Base-by-base conservation (phyloP, 768 basidiomycete species). In the Glaciozyma antarctica region DNA sequence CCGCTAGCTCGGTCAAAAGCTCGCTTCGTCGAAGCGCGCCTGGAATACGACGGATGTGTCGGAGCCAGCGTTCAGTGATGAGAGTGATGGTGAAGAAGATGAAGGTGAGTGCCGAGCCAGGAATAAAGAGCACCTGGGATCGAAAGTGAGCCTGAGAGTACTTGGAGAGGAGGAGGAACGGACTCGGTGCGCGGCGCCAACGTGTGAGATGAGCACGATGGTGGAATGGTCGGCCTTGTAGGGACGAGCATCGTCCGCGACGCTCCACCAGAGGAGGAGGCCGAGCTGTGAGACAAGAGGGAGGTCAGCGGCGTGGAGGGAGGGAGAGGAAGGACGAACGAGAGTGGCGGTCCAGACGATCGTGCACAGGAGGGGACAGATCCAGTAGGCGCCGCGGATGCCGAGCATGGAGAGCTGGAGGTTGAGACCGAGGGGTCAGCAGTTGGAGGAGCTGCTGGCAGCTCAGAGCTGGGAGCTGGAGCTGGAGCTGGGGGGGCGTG, bases 1-100 rank as follows among this genome's bases (percentile, higher is more conserved):
- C 75, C 5, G 76, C 58, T 69, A 76, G 75, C 65, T 78, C 77
- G 63, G 73, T 76, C 38, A 78, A 60, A 48, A 73, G 70, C 63
- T 77, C 77, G 13, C 75, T 56, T 54, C 57, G 65, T n/a, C 73
- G 60, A 0, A 78, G 41, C n/a, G 76, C 71, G 15, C 73, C 73
- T 7, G 78, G 78, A 3, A 79, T 67, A 13, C 78, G 75, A 56
- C 78, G 78, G 43, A 77, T 72, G 63, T 78, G 77, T 16, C 78
- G 69, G 3, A 79, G 71, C 76, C 76, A 78, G 34, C 78, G 70
- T 65, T 78, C 78, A 26, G 73, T 65, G 54, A 77, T 71, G 22
- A 78, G 70, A 4, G 74, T 65, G 10, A 75, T 48, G 61, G 76
- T 73, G 75, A 77, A 79, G 65, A 77, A 75, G 8, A 69, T 41